Evolutionary conservation across 805 yeast species (phyloP), one percentile per base, ranked within the genome.

Genomic region (Wickerhamiella brachini): DNA sequence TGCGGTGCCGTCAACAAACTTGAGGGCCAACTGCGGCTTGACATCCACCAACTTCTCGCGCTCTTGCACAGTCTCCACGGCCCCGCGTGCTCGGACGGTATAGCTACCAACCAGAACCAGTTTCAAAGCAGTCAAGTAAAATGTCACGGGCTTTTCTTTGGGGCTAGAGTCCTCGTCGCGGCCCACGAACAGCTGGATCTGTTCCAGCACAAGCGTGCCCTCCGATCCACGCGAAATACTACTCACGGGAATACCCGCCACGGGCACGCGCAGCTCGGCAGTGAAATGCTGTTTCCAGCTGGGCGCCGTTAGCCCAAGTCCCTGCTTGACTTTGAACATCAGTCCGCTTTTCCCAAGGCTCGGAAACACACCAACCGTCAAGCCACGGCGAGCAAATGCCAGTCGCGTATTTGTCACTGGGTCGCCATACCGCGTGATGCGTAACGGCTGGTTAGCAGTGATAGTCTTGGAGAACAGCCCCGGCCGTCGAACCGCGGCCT

Each of bases 231-330:
- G 20, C 9, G 22, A 10, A 6, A 42, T 4, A n/a, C 26, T 20
- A n/a, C 34, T 37, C 41, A 37, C 20, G 20, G 41, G 20, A 4
- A 44, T 22, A 3, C 46, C 46, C 13, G 20, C 29, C 17, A 23
- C 20, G 31, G 46, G 46, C 34, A 44, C 34, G n/a, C 34, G 46
- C 34, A 44, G 5, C 20, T 44, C 46, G n/a, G 46, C 46, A 10
- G 20, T 15, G 18, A 44, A 7, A 22, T 24, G 23, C 34, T 44
- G 34, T 23, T 22, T 23, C 20, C 23, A 44, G 29, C 23, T 3
- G 21, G 46, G 46, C 18, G 23, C 31, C 12, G 29, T 15, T 2
- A 44, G 18, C 20, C 46, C 46, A 2, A 44, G 24, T 2, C 26
- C 46, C 15, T 12, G 29, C 34, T 44, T 44, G 31, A 22, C 4